Evolutionary conservation across 495 filamentous ascomycete genomes (phyloP).

Genomic region (Amphirosellinia nigrospora): DNA sequence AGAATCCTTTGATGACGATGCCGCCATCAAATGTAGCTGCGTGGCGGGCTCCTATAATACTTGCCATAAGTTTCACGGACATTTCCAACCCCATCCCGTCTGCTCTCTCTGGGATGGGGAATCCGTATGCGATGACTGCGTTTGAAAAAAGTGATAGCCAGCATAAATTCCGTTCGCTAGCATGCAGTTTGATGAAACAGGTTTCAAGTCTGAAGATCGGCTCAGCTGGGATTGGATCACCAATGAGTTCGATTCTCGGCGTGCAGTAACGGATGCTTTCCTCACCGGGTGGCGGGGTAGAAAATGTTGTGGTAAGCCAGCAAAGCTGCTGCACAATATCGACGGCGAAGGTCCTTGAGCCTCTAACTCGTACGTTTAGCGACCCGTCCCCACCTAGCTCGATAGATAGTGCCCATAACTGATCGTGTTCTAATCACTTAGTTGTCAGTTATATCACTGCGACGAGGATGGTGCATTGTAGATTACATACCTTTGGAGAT

Average conservation of each 20-base stretch:
- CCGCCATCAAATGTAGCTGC: slow-evolving; percentile 5
- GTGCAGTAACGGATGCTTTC: neutral
- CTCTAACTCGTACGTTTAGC: neutral
- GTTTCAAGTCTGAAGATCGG: slow-evolving; percentile 4
- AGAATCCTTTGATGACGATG: slow-evolving; percentile 10
- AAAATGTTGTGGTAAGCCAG: slow-evolving; percentile 6
- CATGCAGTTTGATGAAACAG: neutral
- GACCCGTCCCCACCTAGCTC: neutral
- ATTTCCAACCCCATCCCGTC: slow-evolving; percentile 3
- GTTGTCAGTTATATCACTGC: neutral
- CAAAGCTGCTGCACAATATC: slow-evolving; percentile 1
- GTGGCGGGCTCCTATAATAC: slow-evolving; percentile 9
- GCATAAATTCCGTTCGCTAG: neutral
- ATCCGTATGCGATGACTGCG: neutral
- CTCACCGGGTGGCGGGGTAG: neutral
- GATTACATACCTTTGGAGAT: neutral
- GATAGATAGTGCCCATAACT: neutral
- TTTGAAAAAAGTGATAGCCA: slow-evolving; percentile 13
- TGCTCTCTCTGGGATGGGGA: slow-evolving; percentile 3
- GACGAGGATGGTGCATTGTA: neutral
- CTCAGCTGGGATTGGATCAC: neutral
- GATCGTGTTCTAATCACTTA: neutral
- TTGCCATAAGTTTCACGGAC: slow-evolving; percentile 9
- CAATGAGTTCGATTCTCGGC: neutral
- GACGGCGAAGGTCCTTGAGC: neutral